A percentile compares a stretch with the other conserved stretches of the same genome.
Evolutionary conservation across 2,329 filamentous ascomycete species (phyloP).

Genomic region (Colletotrichum neosansevieriae): DNA sequence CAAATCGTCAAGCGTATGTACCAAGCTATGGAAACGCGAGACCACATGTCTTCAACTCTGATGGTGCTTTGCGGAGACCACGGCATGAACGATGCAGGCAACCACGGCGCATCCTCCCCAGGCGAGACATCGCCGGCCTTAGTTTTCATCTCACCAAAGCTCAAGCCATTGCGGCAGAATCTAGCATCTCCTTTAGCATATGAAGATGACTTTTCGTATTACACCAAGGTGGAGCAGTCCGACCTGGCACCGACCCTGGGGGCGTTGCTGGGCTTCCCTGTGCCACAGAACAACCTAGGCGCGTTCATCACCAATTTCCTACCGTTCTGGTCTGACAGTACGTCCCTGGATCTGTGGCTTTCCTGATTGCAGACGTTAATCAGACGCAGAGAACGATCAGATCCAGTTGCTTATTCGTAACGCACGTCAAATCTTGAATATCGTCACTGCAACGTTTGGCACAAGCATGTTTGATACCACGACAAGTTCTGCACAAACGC

Average conservation of each 20-base stretch:
- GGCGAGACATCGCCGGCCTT: constrained; percentile 95
- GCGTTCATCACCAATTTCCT: constrained; percentile 86
- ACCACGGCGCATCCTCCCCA: constrained; percentile 92
- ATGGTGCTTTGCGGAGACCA: constrained; percentile 93
- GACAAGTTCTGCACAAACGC: constrained; percentile 41
- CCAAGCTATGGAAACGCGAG: constrained; percentile 75
- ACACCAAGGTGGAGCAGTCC: constrained; percentile 88
- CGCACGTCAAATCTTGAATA: constrained; percentile 81
- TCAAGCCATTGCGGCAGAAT: constrained; percentile 66
- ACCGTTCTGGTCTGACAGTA: constrained; percentile 78
- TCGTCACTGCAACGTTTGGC: constrained; percentile 80
- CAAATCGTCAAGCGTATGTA: constrained; percentile 82
- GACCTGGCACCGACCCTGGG: constrained; percentile 93
- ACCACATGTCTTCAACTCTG: constrained; percentile 81
- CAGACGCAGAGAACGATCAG: constrained; percentile 61
- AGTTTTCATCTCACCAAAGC: constrained; percentile 89
- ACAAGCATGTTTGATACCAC: constrained; percentile 55
- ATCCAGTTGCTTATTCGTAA: constrained; percentile 81
- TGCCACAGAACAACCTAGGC: constrained; percentile 91
- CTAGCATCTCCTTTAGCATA: constrained; percentile 67
- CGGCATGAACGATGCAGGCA: constrained; percentile 99
- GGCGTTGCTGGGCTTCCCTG: constrained; percentile 86
- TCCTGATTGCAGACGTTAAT: constrained; percentile 33
- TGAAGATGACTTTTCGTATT: constrained; percentile 83
- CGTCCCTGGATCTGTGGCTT: constrained; percentile 35